Conservation (phyloP, 768 basidiomycete genomes). For the Amanita pallidorosea region DNA sequence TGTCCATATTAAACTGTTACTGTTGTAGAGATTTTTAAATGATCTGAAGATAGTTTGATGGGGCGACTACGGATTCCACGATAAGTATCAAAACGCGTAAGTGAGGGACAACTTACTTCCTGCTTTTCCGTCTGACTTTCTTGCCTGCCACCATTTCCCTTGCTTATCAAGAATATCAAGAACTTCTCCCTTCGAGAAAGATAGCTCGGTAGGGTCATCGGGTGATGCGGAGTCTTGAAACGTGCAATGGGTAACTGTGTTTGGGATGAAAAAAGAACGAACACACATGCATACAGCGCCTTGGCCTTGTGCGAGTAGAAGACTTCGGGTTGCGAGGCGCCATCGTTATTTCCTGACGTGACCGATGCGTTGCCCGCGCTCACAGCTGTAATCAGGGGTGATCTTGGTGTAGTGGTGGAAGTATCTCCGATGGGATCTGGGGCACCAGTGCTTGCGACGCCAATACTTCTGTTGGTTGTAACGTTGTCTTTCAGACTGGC, state of each 20-base stretch:
- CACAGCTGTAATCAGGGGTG: constrained; percentile 60
- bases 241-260: constrained; percentile 12
- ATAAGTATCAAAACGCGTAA: constrained; percentile 6
- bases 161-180: constrained; percentile 90
- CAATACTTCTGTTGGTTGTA: constrained; percentile 24
- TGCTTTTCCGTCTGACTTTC: constrained; percentile 59
- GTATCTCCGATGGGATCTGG: constrained; percentile 30
- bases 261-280: constrained; percentile 7
- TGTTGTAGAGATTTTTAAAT: constrained; percentile 30
- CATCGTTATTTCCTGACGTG: constrained; percentile 15
- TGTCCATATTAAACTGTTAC: not conserved
- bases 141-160: constrained; percentile 91
- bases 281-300: constrained; percentile 82
- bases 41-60: constrained; percentile 79
- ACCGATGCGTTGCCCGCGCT: constrained; percentile 39
- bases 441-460: constrained; percentile 43
- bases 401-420: constrained; percentile 38
- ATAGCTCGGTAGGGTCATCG: constrained; percentile 95
- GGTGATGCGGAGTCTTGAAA: constrained; percentile 77
- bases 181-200: constrained; percentile 85
- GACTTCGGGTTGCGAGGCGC: constrained; percentile 24
- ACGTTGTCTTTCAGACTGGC: constrained; percentile 30
- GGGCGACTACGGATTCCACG: constrained; percentile 44
- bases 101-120: constrained; percentile 51
- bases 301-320: constrained; percentile 71